phyloP scores from a whole-genome alignment of 169 alveolate genomes.

The Plasmodium malariae region DNA sequence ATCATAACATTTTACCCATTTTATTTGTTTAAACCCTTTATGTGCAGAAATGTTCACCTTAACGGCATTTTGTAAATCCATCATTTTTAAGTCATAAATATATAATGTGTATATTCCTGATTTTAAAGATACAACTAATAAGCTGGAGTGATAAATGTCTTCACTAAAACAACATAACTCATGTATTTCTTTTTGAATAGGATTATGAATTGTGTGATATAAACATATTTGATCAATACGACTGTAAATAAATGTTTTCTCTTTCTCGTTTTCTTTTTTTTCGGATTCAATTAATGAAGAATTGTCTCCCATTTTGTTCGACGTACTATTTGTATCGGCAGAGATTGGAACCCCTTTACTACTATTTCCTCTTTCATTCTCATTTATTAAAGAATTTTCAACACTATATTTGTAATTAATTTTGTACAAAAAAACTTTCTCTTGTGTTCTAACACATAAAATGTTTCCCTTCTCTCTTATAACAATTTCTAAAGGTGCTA shows the following conservation, averaged over 20 bases:
- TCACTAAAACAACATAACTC: conserved; percentile 71
- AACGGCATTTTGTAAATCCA: conserved; percentile 73
- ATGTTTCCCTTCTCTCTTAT: conserved; percentile 72
- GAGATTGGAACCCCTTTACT: not conserved
- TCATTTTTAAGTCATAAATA: conserved; percentile 52
- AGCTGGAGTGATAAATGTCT: conserved; percentile 51
- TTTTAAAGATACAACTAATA: conserved; percentile 49
- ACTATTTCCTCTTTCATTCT: not conserved
- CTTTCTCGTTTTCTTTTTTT: not conserved
- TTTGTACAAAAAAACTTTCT: conserved; percentile 56
- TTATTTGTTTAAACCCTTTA: conserved; percentile 66
- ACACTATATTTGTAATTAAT: conserved; percentile 42
- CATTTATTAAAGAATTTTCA: not conserved
- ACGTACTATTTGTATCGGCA: not conserved
- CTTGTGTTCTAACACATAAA: conserved; percentile 55
- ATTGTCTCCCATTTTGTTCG: not conserved
- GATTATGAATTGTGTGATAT: conserved; percentile 70
- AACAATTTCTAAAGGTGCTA: conserved; percentile 53
- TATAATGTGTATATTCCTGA: conserved; percentile 69
- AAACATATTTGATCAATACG: conserved; percentile 46
- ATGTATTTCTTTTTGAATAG: conserved; percentile 66
- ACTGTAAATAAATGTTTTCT: conserved; percentile 3
- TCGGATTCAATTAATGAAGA: too few relatives aligned
- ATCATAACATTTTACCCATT: conserved; percentile 69
- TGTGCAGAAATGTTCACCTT: conserved; percentile 64